Evolutionary conservation across 768 basidiomycete genomes (phyloP), one percentile per base, ranked within the genome.

Genomic region (Lactarius quietus): DNA sequence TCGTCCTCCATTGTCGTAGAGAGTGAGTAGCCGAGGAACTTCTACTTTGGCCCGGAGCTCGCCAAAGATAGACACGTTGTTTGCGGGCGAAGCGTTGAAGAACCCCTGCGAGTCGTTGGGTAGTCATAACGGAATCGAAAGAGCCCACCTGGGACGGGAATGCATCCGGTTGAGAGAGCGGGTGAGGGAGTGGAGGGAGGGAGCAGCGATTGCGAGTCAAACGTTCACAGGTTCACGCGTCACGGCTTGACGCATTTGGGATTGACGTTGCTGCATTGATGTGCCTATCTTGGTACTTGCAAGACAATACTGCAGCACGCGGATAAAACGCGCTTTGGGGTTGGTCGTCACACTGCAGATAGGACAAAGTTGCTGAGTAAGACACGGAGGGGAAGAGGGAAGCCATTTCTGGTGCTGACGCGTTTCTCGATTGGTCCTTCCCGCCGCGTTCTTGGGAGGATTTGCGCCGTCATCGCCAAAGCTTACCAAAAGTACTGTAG

Each of bases 131-230:
- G 81, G 76, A 96, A 98, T 58, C 97, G 86, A 82, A 98, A 99
- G 80, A 98, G 95, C 75, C 98, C 97, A 59, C 97, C 96, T 12
- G 98, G 86, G n/a, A 97, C 84, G 48, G 97, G 96, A 76, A 98
- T 99, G 77, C 98, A 99, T 68, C 93, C 33, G 33, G 4, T 45
- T 54, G 52, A 53, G 57, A 60, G 33, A 4, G 33, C 8, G 53
- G 33, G 59, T 4, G 8, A 33, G 52, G 61, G 48, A 39, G 31
- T 57, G 60, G 17, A 61, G 2, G 56, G 14, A 54, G 66, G 18
- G n/a, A 26, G 26, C n/a, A 80, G 90, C 77, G 72, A 95, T 86
- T n/a, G n/a, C n/a, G n/a, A n/a, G n/a, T n/a, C n/a, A n/a, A n/a
- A n/a, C n/a, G n/a, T n/a, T n/a, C n/a, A n/a, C n/a, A n/a, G n/a